Evolutionary conservation across 345 rosid genomes (phyloP), one percentile per base, ranked within the genome.

Genomic region (Gossypium anomalum): DNA sequence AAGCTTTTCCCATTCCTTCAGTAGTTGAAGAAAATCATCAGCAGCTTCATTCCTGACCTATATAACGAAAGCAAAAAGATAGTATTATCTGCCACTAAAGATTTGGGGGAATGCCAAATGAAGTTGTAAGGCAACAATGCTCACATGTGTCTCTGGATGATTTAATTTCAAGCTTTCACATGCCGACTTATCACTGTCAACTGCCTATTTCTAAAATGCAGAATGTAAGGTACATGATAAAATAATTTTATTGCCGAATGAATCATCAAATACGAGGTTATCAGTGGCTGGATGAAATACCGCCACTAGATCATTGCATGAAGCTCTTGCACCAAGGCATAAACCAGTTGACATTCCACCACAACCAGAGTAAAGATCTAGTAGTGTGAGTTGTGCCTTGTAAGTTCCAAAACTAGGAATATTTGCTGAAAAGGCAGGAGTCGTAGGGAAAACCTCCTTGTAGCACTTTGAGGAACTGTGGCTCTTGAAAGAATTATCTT

Each of bases 301-400:
- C 92, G 89, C 87, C 75, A 90, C 86, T 73, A 94, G 87, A 87
- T 86, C 78, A 83, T 84, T 70, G 77, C 83, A 74, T 71, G 89
- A 87, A 72, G 85, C 79, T 85, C 86, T 90, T 83, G 93, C 89
- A 69, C 98, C 97, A n/a, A 94, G 92, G 82, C 87, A 81, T 73
- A 94, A 81, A 72, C 98, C 97, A 65, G 92, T 92, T 48, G 98
- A 92, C 98, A 94, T 92, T 85, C 98, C 98, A 81, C 97, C 97
- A 84, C 98, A 92, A 47, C 98, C 98, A 79, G 92, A 85, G 84
- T 87, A 94, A 67, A 92, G 88, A 88, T 94, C 97, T 78, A 92
- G 87, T 27, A 89, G 82, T 8, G 70, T 61, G 60, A 94, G 80
- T 72, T 86, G 85, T 61, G 75, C 72, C 83, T 85, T 83, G 76